These are phyloP conservation scores for Botryotinia globosa DNA, from an alignment of 2,329 filamentous ascomycete genomes.

Conservation along the genomic window DNA sequence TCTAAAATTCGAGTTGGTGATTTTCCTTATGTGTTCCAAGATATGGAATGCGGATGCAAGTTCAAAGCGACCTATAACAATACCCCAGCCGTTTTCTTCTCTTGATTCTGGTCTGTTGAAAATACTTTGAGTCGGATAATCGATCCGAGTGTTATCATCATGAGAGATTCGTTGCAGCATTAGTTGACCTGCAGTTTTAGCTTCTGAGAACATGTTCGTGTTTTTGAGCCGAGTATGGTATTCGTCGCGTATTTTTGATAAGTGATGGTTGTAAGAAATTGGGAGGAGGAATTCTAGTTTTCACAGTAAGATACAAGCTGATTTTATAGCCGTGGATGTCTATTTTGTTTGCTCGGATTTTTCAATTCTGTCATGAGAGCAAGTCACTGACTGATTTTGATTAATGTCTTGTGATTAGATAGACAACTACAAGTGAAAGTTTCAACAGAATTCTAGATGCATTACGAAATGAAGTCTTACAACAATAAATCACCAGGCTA, in stretches of 20 bases:
- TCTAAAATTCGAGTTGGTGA: not conserved
- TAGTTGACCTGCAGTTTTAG: not conserved
- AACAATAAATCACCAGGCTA: too few relatives aligned
- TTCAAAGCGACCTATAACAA: not conserved
- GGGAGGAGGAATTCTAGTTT: not conserved
- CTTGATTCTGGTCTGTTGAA: not conserved
- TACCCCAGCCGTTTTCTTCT: not conserved
- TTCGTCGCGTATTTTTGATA: fast-evolving
- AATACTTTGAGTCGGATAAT: not conserved
- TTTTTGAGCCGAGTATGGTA: not conserved
- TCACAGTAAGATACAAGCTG: fast-evolving
- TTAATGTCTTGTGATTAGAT: not conserved
- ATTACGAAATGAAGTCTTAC: too few relatives aligned
- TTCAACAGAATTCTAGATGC: not conserved
- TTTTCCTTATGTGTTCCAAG: not conserved
- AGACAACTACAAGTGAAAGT: not conserved
- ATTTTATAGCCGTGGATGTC: not conserved
- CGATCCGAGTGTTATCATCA: not conserved
- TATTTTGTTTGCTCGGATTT: not conserved
- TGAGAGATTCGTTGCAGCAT: not conserved
- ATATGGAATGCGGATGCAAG: not conserved
- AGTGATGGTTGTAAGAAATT: not conserved
- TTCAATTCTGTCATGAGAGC: not conserved
- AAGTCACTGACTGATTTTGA: not conserved
- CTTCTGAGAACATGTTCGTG: not conserved